Evolutionary conservation across 139 green algal genomes (phyloP), one percentile per base, ranked within the genome.

Genomic region (Limnomonas spitsbergensis): DNA sequence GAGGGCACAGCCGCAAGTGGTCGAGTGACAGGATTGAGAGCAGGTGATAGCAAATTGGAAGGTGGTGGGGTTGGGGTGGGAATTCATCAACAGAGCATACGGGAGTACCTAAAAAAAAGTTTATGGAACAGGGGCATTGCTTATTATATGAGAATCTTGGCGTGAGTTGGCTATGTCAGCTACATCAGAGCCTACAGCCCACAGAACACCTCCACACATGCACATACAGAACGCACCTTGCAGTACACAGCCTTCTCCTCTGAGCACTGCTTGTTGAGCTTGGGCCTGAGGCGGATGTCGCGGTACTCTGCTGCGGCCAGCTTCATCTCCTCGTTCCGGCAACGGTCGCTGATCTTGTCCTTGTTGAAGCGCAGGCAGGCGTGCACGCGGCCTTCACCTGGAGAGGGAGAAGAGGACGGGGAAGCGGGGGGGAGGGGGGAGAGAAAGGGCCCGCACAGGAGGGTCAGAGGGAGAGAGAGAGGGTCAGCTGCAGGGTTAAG

Each of bases 231-330:
- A 39, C 27, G 26, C 61, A 72, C 61, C 61, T 72, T 72, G 89
- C 93, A 97, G 83, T 91, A 95, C 2, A 91, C 83, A 0, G 83
- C 81, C 73, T 91, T 87, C 84, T 96, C 92, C 69, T 93, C 87
- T 1, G 84, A 90, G 85, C 93, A 96, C 3, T 88, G 73, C 73
- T 94, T 92, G 54, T 87, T 86, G 38, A 96, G 84, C 80, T 88
- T 89, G 2, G 92, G 91, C 24, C 81, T 71, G 79, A 96, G 84
- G 27, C 91, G 83, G 2, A 94, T 89, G 61, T 91, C 86, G 2
- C 83, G 67, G 54, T 86, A 87, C 80, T 92, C 84, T 6, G 83
- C 6, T 20, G 88, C 78, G 26, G 67, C 53, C 35, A 91, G 81
- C 85, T 92, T 92, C 53, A 86, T 77, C 86, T 97, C 93, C 80